phyloP scores from a whole-genome alignment of 2,329 filamentous ascomycete genomes.

The Penicillium frequentans region DNA sequence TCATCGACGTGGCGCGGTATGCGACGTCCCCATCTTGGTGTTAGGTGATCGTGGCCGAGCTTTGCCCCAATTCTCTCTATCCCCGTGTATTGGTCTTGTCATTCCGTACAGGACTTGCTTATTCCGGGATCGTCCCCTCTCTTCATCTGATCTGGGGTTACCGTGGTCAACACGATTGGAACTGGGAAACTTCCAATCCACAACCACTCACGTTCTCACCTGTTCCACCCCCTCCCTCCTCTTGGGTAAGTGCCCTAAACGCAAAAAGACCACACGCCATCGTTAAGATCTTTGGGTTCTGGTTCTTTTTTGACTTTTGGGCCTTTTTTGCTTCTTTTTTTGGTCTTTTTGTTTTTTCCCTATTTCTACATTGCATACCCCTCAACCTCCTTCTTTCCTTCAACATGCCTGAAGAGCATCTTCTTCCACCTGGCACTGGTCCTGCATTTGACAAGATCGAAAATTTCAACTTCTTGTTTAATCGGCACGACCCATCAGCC shows the following conservation, averaged over 20 bases:
- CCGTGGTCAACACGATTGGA: constrained; percentile 3
- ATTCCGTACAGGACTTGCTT: neutral
- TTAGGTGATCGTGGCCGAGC: constrained; percentile 1
- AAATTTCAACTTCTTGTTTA: constrained; percentile 39
- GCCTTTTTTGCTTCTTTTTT: neutral
- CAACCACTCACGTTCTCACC: neutral
- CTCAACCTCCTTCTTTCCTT: constrained; percentile 5
- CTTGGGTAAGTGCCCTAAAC: neutral
- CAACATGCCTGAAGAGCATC: constrained; percentile 36
- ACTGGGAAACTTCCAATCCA: neutral
- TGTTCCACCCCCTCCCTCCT: neutral
- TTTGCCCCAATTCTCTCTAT: neutral
- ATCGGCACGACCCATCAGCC: constrained; percentile 33
- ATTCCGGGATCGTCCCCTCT: constrained; percentile 3
- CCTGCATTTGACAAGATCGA: constrained; percentile 35
- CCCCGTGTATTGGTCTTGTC: neutral
- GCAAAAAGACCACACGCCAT: neutral
- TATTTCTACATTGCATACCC: constrained; percentile 7
- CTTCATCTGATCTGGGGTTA: constrained; percentile 4
- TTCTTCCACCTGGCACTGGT: constrained; percentile 25
- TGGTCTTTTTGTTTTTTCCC: constrained; percentile 5
- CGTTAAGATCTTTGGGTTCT: neutral
- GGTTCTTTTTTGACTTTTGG: neutral
- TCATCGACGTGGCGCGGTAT: constrained; percentile 1
- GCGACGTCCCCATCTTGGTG: neutral